Evolutionary conservation across 768 basidiomycete genomes (phyloP), one percentile per base, ranked within the genome.

Genomic region (Collybia sordida): DNA sequence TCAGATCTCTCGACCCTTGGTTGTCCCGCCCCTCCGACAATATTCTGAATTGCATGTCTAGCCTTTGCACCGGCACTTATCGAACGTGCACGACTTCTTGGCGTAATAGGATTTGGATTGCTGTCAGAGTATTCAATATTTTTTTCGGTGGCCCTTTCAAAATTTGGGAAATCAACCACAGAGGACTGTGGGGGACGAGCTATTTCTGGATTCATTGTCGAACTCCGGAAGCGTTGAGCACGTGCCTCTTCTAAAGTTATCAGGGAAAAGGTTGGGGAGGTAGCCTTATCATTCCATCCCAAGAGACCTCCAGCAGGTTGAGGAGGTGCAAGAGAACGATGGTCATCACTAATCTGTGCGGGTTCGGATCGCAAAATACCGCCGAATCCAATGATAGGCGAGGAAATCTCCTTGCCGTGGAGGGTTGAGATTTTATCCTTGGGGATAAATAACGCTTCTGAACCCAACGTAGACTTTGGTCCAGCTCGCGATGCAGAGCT

Each of bases 191-290:
- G 58, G 55, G 43, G 63, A 57, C 40, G 55, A 59, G 41, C 65
- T 60, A 45, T 55, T 54, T 43, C 59, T 57, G 23, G 63, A 49
- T 40, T 66, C 17, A 63, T 64, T 3, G 78, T 77, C n/a, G 67
- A 68, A 56, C 73, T 79, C 44, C 85, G 80, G 39, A 79, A 72
- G 43, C 85, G 81, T 61, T 86, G 81, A 11, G 83, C 87, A 57
- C 88, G 81, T 3, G 89, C 89, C 69, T 92, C 87, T 60, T 90
- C 86, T 46, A 91, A 72, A 4, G 87, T 80, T 43, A 91, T 90
- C 34, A 92, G 77, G 24, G 79, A 72, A 54, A 90, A 83, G 14
- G 79, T 68, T 18, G 82, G 75, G 11, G 78, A 67, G 6, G 66
- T 51, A 47, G 57, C 56, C 53, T 73, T 69, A 45, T 83, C 82